Evolutionary conservation across 2,329 filamentous ascomycete species (phyloP).

Genomic region (Exophiala alcalophila): DNA sequence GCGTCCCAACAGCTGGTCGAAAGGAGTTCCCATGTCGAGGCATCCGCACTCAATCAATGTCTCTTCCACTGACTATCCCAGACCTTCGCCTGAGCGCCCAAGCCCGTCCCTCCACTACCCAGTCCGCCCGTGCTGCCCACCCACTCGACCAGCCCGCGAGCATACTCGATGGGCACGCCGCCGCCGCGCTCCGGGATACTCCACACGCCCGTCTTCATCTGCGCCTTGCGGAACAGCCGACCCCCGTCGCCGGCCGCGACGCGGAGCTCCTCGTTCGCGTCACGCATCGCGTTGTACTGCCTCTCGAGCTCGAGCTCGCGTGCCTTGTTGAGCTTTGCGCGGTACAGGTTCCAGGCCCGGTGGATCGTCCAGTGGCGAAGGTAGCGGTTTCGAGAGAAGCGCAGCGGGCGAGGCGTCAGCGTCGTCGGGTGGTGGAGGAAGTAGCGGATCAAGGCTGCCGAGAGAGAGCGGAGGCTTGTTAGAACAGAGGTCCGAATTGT

Average conservation of each 20-base stretch:
- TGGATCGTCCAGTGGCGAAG: conserved; percentile 99
- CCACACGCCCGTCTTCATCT: conserved; percentile 87
- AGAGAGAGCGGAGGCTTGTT: background rate
- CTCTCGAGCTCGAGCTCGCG: conserved; percentile 71
- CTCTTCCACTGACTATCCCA: conserved; percentile 95
- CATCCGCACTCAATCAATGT: conserved; percentile 33
- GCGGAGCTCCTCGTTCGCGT: conserved; percentile 79
- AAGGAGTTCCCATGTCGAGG: no score
- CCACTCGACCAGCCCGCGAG: conserved; percentile 46
- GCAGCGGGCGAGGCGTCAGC: conserved; percentile 64
- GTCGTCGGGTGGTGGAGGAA: conserved; percentile 66
- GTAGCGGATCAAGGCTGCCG: conserved; percentile 64
- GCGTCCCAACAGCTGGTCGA: no score
- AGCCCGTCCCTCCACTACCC: conserved; percentile 63
- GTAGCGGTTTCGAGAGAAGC: conserved; percentile 80
- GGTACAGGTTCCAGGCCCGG: conserved; percentile 84
- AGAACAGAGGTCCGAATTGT: background rate
- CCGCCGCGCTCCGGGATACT: conserved; percentile 47
- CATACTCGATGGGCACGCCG: conserved; percentile 88
- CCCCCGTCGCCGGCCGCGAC: conserved; percentile 50
- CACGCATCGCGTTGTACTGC: conserved; percentile 76
- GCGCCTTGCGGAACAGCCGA: conserved; percentile 76
- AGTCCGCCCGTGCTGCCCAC: conserved; percentile 35
- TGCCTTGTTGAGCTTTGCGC: conserved; percentile 62
- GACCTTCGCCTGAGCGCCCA: conserved; percentile 64